Evolutionary conservation across 78 protist genomes (phyloP).

Genomic region (Guillardia theta): DNA sequence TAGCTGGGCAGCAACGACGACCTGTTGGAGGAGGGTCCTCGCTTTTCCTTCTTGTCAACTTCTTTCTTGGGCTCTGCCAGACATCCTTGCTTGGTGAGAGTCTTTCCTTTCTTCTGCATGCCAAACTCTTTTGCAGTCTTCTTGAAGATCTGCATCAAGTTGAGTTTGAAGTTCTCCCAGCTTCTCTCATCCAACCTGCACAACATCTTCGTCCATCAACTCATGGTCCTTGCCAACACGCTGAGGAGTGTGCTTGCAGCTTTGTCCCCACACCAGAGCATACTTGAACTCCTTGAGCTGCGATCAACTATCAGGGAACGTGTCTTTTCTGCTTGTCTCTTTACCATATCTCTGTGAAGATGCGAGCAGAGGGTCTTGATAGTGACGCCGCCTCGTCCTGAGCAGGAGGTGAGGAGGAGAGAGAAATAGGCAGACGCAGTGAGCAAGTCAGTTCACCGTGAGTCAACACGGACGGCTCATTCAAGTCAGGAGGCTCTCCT

Average conservation of each 20-base stretch:
- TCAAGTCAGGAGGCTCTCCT: conserved; percentile 63
- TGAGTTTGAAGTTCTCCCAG: too few species aligned
- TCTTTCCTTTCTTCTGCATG: not conserved
- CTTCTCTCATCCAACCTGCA: too few species aligned
- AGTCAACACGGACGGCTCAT: conserved; percentile 61
- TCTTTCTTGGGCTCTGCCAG: not conserved
- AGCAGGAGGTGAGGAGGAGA: not conserved
- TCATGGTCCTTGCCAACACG: conserved; percentile 61
- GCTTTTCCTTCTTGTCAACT: not conserved
- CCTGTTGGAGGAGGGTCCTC: conserved; percentile 29
- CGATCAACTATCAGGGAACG: not conserved
- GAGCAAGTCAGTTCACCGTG: not conserved
- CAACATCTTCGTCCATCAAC: conserved; percentile 72
- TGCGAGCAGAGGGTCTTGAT: conserved; percentile 33
- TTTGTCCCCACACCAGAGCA: not conserved
- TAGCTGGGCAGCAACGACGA: not conserved
- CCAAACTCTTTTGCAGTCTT: conserved; percentile 9
- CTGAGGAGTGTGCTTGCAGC: conserved; percentile 76
- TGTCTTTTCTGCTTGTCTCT: not conserved
- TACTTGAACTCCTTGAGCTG: conserved; percentile 13
- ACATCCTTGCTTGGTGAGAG: not conserved
- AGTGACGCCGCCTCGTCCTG: not conserved
- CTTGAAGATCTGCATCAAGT: not conserved
- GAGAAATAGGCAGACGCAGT: not conserved
- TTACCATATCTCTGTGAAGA: not conserved